A percentile compares a stretch with the other conserved stretches of the same genome.
Conservation (phyloP, 164 flowering plant species). For the Magnolia sinica region DNA sequence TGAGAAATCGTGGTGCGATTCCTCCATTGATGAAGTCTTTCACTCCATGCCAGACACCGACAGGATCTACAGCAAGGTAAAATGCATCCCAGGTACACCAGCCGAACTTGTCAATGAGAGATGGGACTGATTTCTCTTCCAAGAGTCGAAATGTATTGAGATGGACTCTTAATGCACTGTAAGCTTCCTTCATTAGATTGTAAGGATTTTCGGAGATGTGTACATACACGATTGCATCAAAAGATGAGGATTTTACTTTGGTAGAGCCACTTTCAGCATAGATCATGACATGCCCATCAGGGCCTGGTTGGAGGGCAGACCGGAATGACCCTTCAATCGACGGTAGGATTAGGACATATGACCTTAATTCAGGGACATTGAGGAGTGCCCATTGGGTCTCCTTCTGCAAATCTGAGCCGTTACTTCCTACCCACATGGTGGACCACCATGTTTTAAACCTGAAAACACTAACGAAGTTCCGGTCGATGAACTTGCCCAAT, state of each 20-base stretch:
- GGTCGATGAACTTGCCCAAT: slow-evolving; percentile 48
- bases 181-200: slow-evolving; percentile 73
- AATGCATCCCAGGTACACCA: slow-evolving; percentile 98
- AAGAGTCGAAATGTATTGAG: slow-evolving; percentile 66
- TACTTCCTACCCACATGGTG: slow-evolving; percentile 73
- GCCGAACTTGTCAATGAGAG: slow-evolving; percentile 64
- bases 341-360: slow-evolving; percentile 64
- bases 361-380: slow-evolving; percentile 58
- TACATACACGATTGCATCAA: slow-evolving; percentile 60
- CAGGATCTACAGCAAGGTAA: slow-evolving; percentile 68
- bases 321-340: slow-evolving; percentile 55
- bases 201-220: slow-evolving; percentile 74
- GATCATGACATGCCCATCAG: slow-evolving; percentile 54
- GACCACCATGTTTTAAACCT: slow-evolving; percentile 96
- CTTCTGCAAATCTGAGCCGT: slow-evolving; percentile 73
- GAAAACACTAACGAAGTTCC: slow-evolving; percentile 64
- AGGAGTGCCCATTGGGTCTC: slow-evolving; percentile 81
- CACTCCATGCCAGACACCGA: slow-evolving; percentile 70
- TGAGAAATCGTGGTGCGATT: slow-evolving; percentile 56
- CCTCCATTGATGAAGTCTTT: slow-evolving; percentile 61
- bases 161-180: slow-evolving; percentile 56
- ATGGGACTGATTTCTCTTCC: slow-evolving; percentile 63
- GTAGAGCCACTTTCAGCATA: slow-evolving; percentile 74
- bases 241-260: slow-evolving; percentile 38
- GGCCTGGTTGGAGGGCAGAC: slow-evolving; percentile 67